phyloP scores from a whole-genome alignment of 768 basidiomycete genomes.

The Fomitopsis serialis region DNA sequence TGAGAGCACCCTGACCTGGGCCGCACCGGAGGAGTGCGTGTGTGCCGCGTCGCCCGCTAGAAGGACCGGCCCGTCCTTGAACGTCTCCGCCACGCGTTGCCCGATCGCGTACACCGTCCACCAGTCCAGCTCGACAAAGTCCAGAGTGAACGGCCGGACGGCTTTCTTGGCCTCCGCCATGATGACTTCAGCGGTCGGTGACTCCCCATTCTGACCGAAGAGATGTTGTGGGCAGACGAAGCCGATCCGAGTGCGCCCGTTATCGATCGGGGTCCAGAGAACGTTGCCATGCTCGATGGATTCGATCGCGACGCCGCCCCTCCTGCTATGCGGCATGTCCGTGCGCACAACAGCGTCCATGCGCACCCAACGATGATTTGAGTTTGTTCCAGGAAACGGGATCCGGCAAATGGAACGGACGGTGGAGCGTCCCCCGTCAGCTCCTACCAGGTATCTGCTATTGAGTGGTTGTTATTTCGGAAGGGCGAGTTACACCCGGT shows the following conservation, averaged over 20 bases:
- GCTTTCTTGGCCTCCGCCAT: neutral
- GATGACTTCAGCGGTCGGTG: neutral
- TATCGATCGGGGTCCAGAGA: neutral
- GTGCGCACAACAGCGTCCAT: neutral
- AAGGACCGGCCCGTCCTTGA: neutral
- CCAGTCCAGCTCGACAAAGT: neutral
- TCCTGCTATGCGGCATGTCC: neutral
- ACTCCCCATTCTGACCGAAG: neutral
- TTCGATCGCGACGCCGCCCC: neutral
- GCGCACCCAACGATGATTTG: neutral
- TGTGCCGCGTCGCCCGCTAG: neutral
- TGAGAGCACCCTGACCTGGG: neutral
- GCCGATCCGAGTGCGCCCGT: neutral
- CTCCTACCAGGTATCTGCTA: too few species aligned
- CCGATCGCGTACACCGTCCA: constrained; percentile 1
- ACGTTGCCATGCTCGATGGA: neutral
- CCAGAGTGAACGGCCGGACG: neutral
- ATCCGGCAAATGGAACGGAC: too few species aligned
- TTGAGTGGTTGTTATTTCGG: too few species aligned
- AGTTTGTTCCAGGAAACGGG: neutral
- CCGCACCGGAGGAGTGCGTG: neutral
- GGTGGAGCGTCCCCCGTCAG: too few species aligned
- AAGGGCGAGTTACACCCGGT: too few species aligned
- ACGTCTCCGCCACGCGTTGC: neutral
- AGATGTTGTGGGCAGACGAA: neutral